Base-by-base conservation (phyloP, 441 rosid species). In the Euphorbia celastroides region DNA sequence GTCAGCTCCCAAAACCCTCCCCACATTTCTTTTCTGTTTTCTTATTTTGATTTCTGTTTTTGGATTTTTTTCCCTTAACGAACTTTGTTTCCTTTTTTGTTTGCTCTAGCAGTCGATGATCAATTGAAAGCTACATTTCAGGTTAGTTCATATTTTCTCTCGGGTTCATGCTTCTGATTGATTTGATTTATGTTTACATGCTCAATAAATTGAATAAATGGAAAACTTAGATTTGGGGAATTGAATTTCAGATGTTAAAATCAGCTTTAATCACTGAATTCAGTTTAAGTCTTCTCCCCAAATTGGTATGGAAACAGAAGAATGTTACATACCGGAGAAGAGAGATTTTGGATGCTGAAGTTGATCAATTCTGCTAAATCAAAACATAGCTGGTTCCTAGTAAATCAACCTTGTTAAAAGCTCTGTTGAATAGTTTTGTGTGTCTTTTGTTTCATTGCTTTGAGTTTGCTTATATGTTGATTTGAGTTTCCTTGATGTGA, bases 51-150 rank as follows among this genome's bases (percentile, higher is more conserved):
- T 77, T 64, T 68, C 20, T 30, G 1, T 30, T n/a, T 28, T 26
- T 54, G 55, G 25, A 8, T 27, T 5, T 14, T 62, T 16, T 62
- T 38, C 23, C 19, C 12, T 38, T 28, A 38, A 38, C 44, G 44
- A 38, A 38, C 65, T 23, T 14, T 44, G 2, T 1, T 0, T 44
- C 2, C 5, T 44, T 61, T 46, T 26, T 36, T 36, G 34, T 52
- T 50, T 20, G 8, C 50, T 72, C 68, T 74, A 64, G 66, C 92
- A 91, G 99, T 85, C 59, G 96, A 89, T 75, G 97, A 85, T 70
- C 57, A 85, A 46, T 66, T 86, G 67, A 88, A 79, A 84, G 67
- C 67, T 52, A 83, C 94, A 65, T 93, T 81, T 77, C 74, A 84
- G 96, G 99, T 88, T 68, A 72, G 88, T 81, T 1, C 34, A 0